A percentile compares a stretch with the other conserved stretches of the same genome.
These are phyloP conservation scores for Cercophora samala DNA, from an alignment of 495 filamentous ascomycete species.

Conservation along the genomic window DNA sequence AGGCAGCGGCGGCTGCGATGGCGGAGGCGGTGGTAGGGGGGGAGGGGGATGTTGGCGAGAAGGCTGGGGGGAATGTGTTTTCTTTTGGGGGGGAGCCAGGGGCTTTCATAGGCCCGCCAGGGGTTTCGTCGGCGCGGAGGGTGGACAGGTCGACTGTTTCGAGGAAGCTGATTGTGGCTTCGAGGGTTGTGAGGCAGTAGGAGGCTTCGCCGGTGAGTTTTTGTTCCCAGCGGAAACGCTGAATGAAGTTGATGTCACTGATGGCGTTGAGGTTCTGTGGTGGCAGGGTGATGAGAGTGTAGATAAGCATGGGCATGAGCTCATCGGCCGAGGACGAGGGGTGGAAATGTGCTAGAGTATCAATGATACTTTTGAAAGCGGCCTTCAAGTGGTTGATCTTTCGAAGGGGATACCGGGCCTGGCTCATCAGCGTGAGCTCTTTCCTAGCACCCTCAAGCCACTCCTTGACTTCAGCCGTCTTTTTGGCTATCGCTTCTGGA, in stretches of 20 bases:
- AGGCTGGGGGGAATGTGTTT: conserved; percentile 51
- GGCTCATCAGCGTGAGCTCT: conserved; percentile 76
- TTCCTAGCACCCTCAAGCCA: conserved; percentile 72
- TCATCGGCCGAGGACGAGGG: conserved; percentile 95
- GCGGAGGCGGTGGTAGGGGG: conserved; percentile 30
- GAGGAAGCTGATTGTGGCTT: conserved; percentile 93
- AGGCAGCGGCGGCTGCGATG: conserved; percentile 32
- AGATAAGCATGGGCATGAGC: conserved; percentile 94
- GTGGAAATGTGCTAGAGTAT: conserved; percentile 70
- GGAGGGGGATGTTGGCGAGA: conserved; percentile 42
- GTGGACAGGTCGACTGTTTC: conserved; percentile 95
- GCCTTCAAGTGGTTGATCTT: conserved; percentile 87
- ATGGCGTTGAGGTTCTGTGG: conserved; percentile 84
- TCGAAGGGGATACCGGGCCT: conserved; percentile 79
- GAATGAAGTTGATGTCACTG: conserved; percentile 90
- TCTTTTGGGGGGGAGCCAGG: conserved; percentile 51
- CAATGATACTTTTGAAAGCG: conserved; percentile 91
- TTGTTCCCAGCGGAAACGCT: conserved; percentile 80
- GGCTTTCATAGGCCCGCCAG: conserved; percentile 58
- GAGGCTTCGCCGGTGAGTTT: conserved; percentile 91
- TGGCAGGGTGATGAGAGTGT: conserved; percentile 85
- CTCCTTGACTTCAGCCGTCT: conserved; percentile 66
- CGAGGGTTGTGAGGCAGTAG: conserved; percentile 94
- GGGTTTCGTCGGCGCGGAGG: conserved; percentile 75
- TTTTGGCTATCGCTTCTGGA: conserved; percentile 53